Base-by-base conservation (phyloP, 306 rosid species). In the Castanopsis chinensis region DNA sequence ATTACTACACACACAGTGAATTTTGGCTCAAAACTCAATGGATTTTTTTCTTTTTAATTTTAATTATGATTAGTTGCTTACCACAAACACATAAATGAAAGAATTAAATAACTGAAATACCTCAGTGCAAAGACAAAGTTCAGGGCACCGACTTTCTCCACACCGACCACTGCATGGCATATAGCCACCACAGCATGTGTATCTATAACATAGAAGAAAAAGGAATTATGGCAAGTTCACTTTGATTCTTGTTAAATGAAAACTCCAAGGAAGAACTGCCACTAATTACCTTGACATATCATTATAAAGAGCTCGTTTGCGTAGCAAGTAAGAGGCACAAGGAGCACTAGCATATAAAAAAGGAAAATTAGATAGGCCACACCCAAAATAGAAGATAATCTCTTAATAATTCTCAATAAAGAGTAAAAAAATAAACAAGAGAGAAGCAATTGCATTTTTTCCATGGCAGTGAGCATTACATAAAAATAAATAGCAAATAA, bases 121-220 rank as follows among this genome's bases (percentile, higher is more conserved):
- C 98, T 94, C 98, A n/a, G 94, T 91, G 78, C 88, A 83, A 65
- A 92, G 92, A 88, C 97, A 94, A 76, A 91, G 80, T 83, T 92
- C 93, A 78, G 98, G 97, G 81, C 93, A 91, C 79, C 65, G 77
- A 55, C 97, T 91, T 88, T 93, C 98, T 80, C 98, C 98, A 77
- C 97, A 93, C 76, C 93, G 86, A 49, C 98, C 98, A 77, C 98
- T 93, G 74, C 97, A 92, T 35, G 98, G 98, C 98, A 94, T 89
- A 85, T 92, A 92, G 75, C 97, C 97, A 72, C 92, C 98, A 85
- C 98, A 94, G 71, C 97, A 94, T 4, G 82, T 80, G 74, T 94
- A 94, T 86, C 98, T 94, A 80, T 41, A 76, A 60, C 57, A 82
- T 83, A 76, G 23, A 73, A 77, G 58, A 72, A 65, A 53, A 25